These are phyloP conservation scores for Neotropicomus parvogracilis DNA, from an alignment of 1,284 basidiomycete genomes.

Conservation along the genomic window DNA sequence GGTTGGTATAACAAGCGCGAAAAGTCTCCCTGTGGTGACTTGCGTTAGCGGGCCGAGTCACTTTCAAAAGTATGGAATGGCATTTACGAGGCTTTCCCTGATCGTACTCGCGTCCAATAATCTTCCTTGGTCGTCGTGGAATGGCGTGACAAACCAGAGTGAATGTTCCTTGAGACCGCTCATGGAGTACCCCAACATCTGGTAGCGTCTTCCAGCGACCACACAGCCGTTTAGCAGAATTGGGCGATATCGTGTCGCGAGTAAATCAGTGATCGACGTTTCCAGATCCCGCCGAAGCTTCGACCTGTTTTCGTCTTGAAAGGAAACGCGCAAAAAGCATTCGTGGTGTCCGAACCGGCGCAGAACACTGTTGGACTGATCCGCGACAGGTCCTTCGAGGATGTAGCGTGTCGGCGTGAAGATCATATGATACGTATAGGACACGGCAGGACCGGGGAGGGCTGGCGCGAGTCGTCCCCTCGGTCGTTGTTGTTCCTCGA, in stretches of 20 bases:
- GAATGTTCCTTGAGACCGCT: slow-evolving; percentile 55
- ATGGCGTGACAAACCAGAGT: slow-evolving; percentile 57
- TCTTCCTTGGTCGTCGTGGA: slow-evolving; percentile 27
- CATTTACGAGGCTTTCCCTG: slow-evolving; percentile 32
- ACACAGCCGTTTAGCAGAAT: slow-evolving; percentile 44
- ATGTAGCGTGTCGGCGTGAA: slow-evolving; percentile 51
- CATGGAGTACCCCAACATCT: slow-evolving; percentile 61
- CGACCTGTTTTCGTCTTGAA: slow-evolving; percentile 57
- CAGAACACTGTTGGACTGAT: slow-evolving; percentile 60
- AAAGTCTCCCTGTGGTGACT: slow-evolving; percentile 37
- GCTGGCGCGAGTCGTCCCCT: slow-evolving; percentile 23
- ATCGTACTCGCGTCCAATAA: slow-evolving; percentile 31
- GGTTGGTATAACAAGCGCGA: slow-evolving; percentile 35
- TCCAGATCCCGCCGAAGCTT: slow-evolving; percentile 48
- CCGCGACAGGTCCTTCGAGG: slow-evolving; percentile 52
- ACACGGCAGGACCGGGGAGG: slow-evolving; percentile 22
- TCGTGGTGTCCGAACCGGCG: slow-evolving; percentile 47
- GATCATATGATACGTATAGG: slow-evolving; percentile 41
- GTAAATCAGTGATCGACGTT: slow-evolving; percentile 42
- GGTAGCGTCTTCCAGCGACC: slow-evolving; percentile 52
- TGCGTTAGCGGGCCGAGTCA: slow-evolving; percentile 2
- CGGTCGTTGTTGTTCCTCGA: slow-evolving; percentile 26
- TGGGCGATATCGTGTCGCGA: slow-evolving; percentile 42
- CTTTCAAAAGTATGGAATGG: not conserved
- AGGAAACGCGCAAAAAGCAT: slow-evolving; percentile 60